Conservation (phyloP, 2,329 filamentous ascomycete genomes). For the Scopulariopsis brevicaulis region DNA sequence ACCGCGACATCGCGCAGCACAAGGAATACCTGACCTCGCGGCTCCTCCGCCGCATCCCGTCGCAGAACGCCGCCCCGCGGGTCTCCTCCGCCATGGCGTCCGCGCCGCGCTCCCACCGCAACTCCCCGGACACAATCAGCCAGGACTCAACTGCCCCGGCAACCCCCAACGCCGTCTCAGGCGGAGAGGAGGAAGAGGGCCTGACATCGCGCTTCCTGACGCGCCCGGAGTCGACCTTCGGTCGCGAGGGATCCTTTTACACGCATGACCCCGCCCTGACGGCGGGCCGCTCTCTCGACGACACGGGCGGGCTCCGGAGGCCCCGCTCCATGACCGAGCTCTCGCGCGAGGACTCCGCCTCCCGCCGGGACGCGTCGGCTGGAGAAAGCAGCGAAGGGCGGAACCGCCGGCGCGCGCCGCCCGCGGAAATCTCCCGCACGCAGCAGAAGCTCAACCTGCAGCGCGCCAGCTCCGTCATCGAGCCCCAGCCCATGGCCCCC, state of each 20-base stretch:
- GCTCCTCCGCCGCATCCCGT: conserved; percentile 52
- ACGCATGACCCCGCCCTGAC: conserved; percentile 16
- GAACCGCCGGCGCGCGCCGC: conserved; percentile 18
- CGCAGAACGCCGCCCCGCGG: conserved; percentile 49
- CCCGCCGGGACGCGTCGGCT: conserved; percentile 23
- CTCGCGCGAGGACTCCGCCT: conserved; percentile 8
- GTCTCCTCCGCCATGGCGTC: conserved; percentile 51
- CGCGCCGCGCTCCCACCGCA: conserved; percentile 15
- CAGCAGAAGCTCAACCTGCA: conserved; percentile 69
- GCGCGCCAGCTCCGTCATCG: conserved; percentile 60
- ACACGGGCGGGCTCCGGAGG: conserved; percentile 19
- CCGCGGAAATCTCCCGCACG: conserved; percentile 51
- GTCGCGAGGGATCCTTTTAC: conserved; percentile 41
- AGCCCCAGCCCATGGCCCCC: conserved; percentile 35
- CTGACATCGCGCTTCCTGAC: conserved; percentile 51
- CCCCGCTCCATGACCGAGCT: conserved; percentile 30
- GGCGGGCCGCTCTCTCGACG: conserved; percentile 17
- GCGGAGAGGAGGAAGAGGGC: conserved; percentile 25
- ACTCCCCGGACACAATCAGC: conserved; percentile 16
- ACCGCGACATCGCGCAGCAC: conserved; percentile 34
- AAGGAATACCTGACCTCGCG: conserved; percentile 58
- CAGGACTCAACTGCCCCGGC: conserved; percentile 22
- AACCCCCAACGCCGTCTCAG: conserved; percentile 23
- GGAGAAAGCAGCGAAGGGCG: not conserved
- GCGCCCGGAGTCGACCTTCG: conserved; percentile 33